Conservation (phyloP, 495 filamentous ascomycete species). For the Trichoderma orchidacearum region DNA sequence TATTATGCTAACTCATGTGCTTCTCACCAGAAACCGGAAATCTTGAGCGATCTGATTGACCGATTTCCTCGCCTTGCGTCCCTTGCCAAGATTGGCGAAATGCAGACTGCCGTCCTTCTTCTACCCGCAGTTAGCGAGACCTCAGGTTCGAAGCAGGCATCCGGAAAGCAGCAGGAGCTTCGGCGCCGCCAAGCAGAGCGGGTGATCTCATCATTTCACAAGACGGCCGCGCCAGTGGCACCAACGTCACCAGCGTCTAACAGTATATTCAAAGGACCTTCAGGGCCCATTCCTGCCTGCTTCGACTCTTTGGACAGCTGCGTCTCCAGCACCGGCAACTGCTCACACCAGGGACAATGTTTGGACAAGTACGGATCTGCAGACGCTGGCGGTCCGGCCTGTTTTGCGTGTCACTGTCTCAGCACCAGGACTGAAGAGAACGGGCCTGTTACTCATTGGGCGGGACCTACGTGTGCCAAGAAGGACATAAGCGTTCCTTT, state of each 20-base stretch:
- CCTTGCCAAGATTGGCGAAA: conserved; percentile 19
- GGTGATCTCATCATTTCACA: conserved; percentile 10
- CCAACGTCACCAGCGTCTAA: conserved; percentile 9
- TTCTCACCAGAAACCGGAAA: conserved; percentile 13
- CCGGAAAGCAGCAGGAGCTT: conserved; percentile 15
- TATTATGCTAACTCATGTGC: background rate
- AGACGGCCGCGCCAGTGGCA: conserved; percentile 8
- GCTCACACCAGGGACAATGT: conserved; percentile 65
- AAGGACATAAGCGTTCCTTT: conserved; percentile 77
- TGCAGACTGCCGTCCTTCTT: conserved; percentile 31
- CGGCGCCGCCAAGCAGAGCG: conserved; percentile 22
- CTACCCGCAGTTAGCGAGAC: conserved; percentile 23
- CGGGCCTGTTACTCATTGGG: conserved; percentile 45
- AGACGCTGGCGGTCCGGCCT: conserved; percentile 27
- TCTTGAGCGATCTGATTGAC: conserved; percentile 14
- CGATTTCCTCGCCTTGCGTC: conserved; percentile 19
- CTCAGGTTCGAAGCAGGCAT: conserved; percentile 19
- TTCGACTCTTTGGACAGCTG: conserved; percentile 49
- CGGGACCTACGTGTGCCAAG: conserved; percentile 81
- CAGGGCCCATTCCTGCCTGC: conserved; percentile 39
- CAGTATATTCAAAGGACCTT: conserved; percentile 8
- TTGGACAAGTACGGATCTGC: conserved; percentile 37
- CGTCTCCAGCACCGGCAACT: conserved; percentile 47
- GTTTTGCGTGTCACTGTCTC: conserved; percentile 67
- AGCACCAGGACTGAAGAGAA: conserved; percentile 26